Base-by-base conservation (phyloP, 805 yeast genomes). In the Metschnikowia orientalis region DNA sequence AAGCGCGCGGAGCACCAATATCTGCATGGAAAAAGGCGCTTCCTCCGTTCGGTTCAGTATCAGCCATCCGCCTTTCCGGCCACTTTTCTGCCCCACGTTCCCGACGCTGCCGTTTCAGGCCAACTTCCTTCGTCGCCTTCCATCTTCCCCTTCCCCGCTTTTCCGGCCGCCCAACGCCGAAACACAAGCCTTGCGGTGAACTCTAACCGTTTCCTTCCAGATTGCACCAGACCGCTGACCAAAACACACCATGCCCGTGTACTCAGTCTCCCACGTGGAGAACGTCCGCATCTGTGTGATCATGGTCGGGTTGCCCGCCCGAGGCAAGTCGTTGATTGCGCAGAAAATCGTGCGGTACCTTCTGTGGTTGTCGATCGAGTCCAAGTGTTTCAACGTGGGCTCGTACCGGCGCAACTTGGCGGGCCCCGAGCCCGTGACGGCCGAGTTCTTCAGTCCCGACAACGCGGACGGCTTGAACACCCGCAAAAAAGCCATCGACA, bases 241-340 rank as follows among this genome's bases (percentile, higher is more conserved):
- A n/a, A n/a, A n/a, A n/a, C n/a, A 18, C 29, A 27, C 10, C 14
- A 73, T 74, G 80, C 79, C 79, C n/a, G 74, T 73, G 8, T 72
- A 73, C 47, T 64, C 75, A 8, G 65, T 74, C 22, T 68, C 77
- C 15, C 78, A 74, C 41, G 80, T 78, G 21, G 85, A 79, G 48
- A 81, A 82, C 52, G 71, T 81, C 32, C 71, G 88, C 42, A 78
- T 86, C 18, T 86, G 95, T 63, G 95, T 86, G 24, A 80, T 86
- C 12, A 83, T 86, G 84, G 92, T 84, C 23, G 95, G 95, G 2
- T 62, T 83, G 23, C 94, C 94, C 8, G 90, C 92, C 9, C 73
- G 97, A 37, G 98, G 98, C 3, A 92, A 92, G 58, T 83, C 95
- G 3, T 79, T 88, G 57, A 90, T 92, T 42, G 88, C 97, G 3